Evolutionary conservation across 805 yeast genomes (phyloP).

Genomic region (Candida boleticola): DNA sequence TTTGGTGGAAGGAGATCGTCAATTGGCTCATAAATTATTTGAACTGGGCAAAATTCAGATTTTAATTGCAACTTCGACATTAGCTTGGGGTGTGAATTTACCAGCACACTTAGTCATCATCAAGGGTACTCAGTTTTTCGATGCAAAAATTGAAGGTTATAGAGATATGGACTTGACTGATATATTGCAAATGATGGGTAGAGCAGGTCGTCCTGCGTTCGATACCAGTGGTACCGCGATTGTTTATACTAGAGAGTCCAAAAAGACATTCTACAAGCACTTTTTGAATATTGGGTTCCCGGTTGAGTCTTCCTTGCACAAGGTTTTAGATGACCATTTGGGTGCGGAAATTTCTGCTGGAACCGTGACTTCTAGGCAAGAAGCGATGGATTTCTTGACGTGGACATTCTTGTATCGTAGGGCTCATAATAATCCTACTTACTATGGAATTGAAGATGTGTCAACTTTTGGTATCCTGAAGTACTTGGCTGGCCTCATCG

Average conservation of each 20-base stretch:
- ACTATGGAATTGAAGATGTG: constrained; percentile 67
- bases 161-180: constrained; percentile 82
- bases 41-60: constrained; percentile 71
- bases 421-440: constrained; percentile 75
- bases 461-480: constrained; percentile 53
- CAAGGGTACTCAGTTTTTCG: constrained; percentile 71
- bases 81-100: constrained; percentile 85
- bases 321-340: constrained; percentile 72
- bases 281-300: constrained; percentile 79
- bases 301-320: constrained; percentile 76
- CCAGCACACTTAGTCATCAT: constrained; percentile 79
- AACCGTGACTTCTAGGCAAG: constrained; percentile 59
- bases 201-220: constrained; percentile 81
- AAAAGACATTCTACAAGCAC: constrained; percentile 74
- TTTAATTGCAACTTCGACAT: constrained; percentile 74
- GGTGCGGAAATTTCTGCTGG: constrained; percentile 81
- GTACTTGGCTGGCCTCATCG: constrained; percentile 65
- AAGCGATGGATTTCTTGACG: constrained; percentile 70
- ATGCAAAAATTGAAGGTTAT: constrained; percentile 63
- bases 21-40: constrained; percentile 66
- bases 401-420: constrained; percentile 77
- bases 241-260: constrained; percentile 72
- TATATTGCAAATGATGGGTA: constrained; percentile 80
- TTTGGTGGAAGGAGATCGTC: constrained; percentile 68
- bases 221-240: constrained; percentile 78